A percentile compares a stretch with the other conserved stretches of the same genome.
These are phyloP conservation scores for Cicer arietinum DNA, from an alignment of 306 rosid genomes.

Conservation along the genomic window DNA sequence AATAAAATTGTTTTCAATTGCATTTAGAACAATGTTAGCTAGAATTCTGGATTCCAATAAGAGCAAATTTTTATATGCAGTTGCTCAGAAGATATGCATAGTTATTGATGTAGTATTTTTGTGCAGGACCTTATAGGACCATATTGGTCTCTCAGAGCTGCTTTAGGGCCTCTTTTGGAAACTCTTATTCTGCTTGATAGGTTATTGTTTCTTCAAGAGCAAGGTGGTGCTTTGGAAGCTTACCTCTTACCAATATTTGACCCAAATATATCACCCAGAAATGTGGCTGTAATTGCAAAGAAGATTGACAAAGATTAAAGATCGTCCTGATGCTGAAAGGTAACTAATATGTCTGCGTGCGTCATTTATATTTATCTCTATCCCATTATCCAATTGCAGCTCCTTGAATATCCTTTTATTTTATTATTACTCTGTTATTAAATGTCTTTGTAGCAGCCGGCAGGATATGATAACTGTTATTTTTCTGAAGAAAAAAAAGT, in stretches of 20 bases:
- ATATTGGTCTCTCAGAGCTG: slow-evolving; percentile 97
- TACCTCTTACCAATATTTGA: slow-evolving; percentile 73
- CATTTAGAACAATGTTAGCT: slow-evolving; percentile 2
- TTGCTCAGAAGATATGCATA: slow-evolving; percentile 9
- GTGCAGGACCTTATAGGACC: slow-evolving; percentile 83
- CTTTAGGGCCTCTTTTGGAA: slow-evolving; percentile 87
- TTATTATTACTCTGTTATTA: neutral
- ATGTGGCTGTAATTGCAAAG: slow-evolving; percentile 84
- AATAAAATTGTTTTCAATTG: neutral
- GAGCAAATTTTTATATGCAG: neutral
- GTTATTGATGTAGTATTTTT: slow-evolving; percentile 37
- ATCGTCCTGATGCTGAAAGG: slow-evolving; percentile 44
- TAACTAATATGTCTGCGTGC: neutral
- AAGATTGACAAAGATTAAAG: slow-evolving; percentile 52
- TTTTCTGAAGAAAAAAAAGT: neutral
- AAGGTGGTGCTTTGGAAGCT: slow-evolving; percentile 68
- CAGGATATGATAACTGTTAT: slow-evolving; percentile 26
- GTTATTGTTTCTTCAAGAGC: slow-evolving; percentile 86
- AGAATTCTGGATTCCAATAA: neutral
- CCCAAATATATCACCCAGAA: slow-evolving; percentile 85
- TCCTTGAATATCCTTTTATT: slow-evolving; percentile 14
- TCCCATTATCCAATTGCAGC: slow-evolving; percentile 4
- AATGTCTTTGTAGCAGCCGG: slow-evolving; percentile 20
- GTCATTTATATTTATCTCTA: neutral
- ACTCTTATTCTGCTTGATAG: slow-evolving; percentile 89